A percentile compares a stretch with the other conserved stretches of the same genome.
Conservation (phyloP, 441 rosid genomes). For the Populus hybrid region DNA sequence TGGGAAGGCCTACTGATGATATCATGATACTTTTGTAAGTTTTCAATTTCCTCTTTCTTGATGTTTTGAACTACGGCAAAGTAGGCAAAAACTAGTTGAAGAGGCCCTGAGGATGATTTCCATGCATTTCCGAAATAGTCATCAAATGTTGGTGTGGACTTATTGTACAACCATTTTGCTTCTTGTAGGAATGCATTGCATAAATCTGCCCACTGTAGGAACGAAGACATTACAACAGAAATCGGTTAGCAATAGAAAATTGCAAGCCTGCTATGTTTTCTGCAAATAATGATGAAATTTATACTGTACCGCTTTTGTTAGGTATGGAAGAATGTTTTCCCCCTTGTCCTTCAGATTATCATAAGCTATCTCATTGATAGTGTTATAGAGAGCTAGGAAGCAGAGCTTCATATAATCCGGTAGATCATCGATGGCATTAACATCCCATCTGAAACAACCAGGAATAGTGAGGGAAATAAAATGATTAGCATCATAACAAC, state of each 20-base stretch:
- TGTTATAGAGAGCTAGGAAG: conserved; percentile 40
- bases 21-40: conserved; percentile 20
- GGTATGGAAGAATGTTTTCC: conserved; percentile 23
- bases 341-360: conserved; percentile 30
- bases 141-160: conserved; percentile 17
- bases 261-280: not conserved
- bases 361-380: conserved; percentile 42
- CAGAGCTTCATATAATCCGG: conserved; percentile 43
- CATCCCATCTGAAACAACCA: conserved; percentile 39
- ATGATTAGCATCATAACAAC: not conserved
- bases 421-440: conserved; percentile 24
- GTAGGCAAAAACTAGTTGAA: conserved; percentile 27
- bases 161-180: conserved; percentile 24
- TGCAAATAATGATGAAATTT: too few species aligned
- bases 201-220: conserved; percentile 29
- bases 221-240: not conserved
- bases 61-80: conserved; percentile 12
- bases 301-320: conserved; percentile 28
- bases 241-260: not conserved
- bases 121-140: conserved; percentile 34
- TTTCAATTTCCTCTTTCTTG: conserved; percentile 14
- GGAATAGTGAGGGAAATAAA: not conserved
- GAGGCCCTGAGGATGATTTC: conserved; percentile 34
- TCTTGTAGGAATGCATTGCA: conserved; percentile 24
- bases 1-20: conserved; percentile 29